Conservation (phyloP, 352 stramenopile genomes). For the Phytopythium boreale region DNA sequence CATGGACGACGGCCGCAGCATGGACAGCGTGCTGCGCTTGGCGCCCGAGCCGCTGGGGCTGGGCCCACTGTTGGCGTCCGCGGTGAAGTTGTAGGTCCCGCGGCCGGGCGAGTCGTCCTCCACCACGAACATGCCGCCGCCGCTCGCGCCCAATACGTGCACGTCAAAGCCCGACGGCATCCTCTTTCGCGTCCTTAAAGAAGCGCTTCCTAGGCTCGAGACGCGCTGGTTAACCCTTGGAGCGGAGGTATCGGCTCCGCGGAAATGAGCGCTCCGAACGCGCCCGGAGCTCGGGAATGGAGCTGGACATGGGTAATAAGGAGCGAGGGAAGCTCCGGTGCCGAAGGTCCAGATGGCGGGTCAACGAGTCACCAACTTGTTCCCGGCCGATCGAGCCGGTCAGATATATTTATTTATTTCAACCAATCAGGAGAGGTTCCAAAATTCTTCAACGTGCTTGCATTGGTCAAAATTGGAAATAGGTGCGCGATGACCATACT, state of each 20-base stretch:
- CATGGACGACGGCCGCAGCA: slow-evolving; percentile 34
- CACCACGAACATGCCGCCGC: slow-evolving; percentile 34
- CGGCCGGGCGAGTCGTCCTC: slow-evolving; percentile 6
- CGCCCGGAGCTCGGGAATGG: not conserved
- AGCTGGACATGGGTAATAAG: not conserved
- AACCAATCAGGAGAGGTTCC: not conserved
- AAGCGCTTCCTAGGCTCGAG: no score
- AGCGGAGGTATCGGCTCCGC: not conserved
- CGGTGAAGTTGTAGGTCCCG: slow-evolving; percentile 6
- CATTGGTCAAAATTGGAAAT: not conserved
- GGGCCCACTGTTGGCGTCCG: slow-evolving; percentile 7
- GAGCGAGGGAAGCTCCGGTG: not conserved
- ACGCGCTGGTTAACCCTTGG: not conserved
- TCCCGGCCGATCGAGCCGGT: not conserved
- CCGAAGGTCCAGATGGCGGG: not conserved
- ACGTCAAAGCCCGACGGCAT: slow-evolving; percentile 11
- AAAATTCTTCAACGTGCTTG: not conserved
- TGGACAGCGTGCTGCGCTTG: slow-evolving; percentile 16
- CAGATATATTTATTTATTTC: not conserved
- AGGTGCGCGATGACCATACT: no score
- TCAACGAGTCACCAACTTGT: not conserved
- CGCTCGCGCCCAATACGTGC: slow-evolving; percentile 19
- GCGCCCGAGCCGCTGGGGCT: slow-evolving; percentile 10
- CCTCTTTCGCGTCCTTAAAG: not conserved
- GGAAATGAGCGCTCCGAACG: not conserved